Percentiles rank a stretch among this genome's conserved stretches.
Evolutionary conservation across 768 basidiomycete genomes (phyloP).

Genomic region (Lactifluus volemus): DNA sequence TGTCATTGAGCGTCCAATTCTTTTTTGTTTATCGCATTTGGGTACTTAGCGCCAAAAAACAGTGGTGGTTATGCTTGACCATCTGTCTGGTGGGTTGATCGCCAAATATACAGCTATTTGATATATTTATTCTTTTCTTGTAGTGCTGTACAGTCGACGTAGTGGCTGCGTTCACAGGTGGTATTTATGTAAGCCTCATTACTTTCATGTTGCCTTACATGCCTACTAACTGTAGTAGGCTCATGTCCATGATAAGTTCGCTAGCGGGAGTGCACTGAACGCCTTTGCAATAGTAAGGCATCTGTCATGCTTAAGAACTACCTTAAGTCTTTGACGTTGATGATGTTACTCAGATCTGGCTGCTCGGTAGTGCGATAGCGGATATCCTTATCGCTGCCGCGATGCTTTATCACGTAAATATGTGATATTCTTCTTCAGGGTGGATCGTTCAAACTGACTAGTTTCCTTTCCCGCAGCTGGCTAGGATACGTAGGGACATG

Average conservation of each 20-base stretch:
- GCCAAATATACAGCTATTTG: too few relatives aligned
- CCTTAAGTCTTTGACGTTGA: neutral
- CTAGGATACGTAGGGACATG: neutral
- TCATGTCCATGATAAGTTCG: neutral
- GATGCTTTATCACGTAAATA: slow-evolving; percentile 3
- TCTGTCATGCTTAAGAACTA: too few relatives aligned
- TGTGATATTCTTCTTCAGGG: neutral
- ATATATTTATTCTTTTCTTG: neutral
- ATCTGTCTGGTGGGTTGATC: neutral
- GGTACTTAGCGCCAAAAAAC: neutral
- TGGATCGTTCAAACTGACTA: neutral
- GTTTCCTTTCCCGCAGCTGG: neutral
- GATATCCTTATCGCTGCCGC: slow-evolving; percentile 1
- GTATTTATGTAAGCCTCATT: neutral
- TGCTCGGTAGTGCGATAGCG: neutral
- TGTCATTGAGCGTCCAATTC: slow-evolving; percentile 23
- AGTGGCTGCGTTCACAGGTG: neutral
- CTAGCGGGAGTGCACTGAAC: neutral
- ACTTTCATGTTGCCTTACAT: neutral
- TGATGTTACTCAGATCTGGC: neutral
- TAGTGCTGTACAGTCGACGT: neutral
- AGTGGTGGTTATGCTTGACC: neutral
- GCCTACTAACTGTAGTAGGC: neutral
- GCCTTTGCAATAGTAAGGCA: neutral
- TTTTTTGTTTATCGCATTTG: slow-evolving; percentile 28